These are phyloP conservation scores for Rhinocladiella similis DNA, from an alignment of 2,329 filamentous ascomycete species.

Conservation along the genomic window DNA sequence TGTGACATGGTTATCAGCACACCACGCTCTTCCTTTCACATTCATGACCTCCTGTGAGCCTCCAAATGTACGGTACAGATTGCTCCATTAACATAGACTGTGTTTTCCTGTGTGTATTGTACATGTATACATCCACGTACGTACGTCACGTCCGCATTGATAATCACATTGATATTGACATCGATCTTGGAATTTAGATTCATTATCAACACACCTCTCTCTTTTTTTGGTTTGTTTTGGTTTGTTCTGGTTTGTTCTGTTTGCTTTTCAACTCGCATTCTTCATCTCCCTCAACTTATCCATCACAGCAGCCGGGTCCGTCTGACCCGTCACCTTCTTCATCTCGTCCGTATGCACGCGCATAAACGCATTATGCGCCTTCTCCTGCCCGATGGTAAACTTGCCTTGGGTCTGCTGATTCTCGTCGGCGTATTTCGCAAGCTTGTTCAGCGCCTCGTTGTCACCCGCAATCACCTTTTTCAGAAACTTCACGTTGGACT, in stretches of 20 bases:
- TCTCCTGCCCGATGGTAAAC: conserved; percentile 96
- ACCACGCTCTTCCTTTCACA: no score
- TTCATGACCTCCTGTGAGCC: no score
- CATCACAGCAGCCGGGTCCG: conserved; percentile 81
- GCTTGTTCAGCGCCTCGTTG: conserved; percentile 68
- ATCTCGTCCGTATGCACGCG: conserved; percentile 74
- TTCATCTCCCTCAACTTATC: conserved; percentile 84
- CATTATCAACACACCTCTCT: no score
- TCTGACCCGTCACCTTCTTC: conserved; percentile 80
- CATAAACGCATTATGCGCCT: conserved; percentile 96
- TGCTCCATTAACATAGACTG: no score
- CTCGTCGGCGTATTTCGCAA: conserved; percentile 72
- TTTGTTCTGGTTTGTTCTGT: neutral
- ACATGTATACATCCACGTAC: no score
- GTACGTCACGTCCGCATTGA: no score
- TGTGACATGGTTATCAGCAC: no score
- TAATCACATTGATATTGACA: no score
- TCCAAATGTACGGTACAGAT: no score
- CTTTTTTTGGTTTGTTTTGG: no score
- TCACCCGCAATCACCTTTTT: conserved; percentile 22
- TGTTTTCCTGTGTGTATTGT: no score
- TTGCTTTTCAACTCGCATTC: conserved; percentile 38
- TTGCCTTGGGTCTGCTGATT: conserved; percentile 90
- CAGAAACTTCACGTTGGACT: conserved; percentile 86
- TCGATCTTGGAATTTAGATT: no score